Base-by-base conservation (phyloP, 2,329 filamentous ascomycete species). In the Monosporascus sp. region DNA sequence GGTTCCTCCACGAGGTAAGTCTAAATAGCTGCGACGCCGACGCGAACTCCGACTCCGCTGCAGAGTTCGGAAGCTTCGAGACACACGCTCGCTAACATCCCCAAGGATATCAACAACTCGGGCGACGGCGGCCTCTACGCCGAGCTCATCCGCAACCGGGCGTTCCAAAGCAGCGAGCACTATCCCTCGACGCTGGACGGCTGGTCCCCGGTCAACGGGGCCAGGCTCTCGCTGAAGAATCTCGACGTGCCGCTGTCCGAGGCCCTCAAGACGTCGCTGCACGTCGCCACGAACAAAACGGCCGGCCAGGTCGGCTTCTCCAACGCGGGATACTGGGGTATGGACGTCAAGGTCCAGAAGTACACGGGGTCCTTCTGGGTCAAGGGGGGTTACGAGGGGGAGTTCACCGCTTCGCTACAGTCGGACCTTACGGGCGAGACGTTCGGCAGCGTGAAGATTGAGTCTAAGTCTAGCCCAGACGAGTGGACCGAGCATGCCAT, bases 61-160 rank as follows among this genome's bases (percentile, higher is more conserved):
- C 31, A 14, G 31, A 35, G 5, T 35, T 14, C 5, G 31, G 31
- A 35, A 35, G 31, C 31, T 14, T 14, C 3, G 9, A 14, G 11
- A 35, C 31, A 2, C 9, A 31, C 9, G 4, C 31, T 5, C 11
- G 11, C 31, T 35, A 35, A 35, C 31, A 14, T 35, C 31, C 24
- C 14, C 31, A 14, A 82, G 79, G 81, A 84, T 51, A 86, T 86
- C 66, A 84, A 84, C 67, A 82, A 87, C 66, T 85, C 82, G 2
- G 86, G 86, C 2, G 87, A 90, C 63, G 86, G 87, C 22, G 87
- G 86, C 5, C 80, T 89, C 57, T 89, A 90, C 64, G 86, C 83
- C 48, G 86, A 90, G 63, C 68, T 90, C 52, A 80, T 90, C 53
- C 79, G 78, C 50, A 90, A 90, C 68, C 79, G 85, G 48, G 87